Base-by-base conservation (phyloP, 331 rosid genomes). In the Malus hybrid region DNA sequence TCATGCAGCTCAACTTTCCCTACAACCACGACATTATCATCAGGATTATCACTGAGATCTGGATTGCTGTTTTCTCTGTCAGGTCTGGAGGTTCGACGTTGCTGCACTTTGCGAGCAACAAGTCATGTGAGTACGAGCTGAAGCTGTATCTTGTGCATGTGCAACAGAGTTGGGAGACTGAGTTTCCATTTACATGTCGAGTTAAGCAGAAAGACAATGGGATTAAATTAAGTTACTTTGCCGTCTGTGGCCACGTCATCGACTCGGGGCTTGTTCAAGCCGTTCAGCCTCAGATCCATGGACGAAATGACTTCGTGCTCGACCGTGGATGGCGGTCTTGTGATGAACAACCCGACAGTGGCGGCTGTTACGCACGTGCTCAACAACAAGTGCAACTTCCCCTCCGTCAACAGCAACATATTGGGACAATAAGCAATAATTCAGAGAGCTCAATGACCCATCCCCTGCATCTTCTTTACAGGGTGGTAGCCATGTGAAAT, bases 331-430 rank as follows among this genome's bases (percentile, higher is more conserved):
- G 99, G 97, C 6, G 97, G 99, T 5, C 80, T 94, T 12, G 99
- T 94, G 6, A 94, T 94, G 99, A 94, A 94, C 85, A 94, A 94
- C 64, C 97, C 99, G 0, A 84, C 99, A 8, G 90, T 96, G 2
- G 99, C 99, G 2, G 95, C 97, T 0, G 96, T 94, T 9, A 94
- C 96, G 28, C 99, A 94, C 83, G 99, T 86, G 42, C 92, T 94
- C n/a, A 93, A 91, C 77, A 94, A 91, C 86, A 91, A 92, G 81
- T 97, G 96, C 13, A 93, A 94, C 68, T 94, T 94, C 28, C 99
- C 99, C 6, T 52, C 90, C 24, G 95, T 87, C 3, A 91, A 83
- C 77, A 86, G 93, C 74, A 24, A 24, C 24, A 24, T 24, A 24
- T 24, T 24, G 24, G 24, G 24, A 24, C 24, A 24, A 24, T 24